phyloP scores from a whole-genome alignment of 257 asterid genomes.

The Nicotiana tomentosiformis region DNA sequence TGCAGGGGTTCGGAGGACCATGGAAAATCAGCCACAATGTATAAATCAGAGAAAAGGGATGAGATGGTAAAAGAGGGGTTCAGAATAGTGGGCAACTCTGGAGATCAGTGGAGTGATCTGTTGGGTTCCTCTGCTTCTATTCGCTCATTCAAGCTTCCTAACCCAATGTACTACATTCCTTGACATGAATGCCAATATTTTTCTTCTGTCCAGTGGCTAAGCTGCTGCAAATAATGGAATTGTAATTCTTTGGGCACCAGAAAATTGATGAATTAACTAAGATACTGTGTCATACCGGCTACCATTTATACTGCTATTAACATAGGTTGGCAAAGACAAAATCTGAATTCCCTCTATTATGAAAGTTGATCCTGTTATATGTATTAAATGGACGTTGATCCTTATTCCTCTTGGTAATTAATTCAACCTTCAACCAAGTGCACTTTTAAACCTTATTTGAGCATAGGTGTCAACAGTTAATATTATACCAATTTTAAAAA shows the following conservation, averaged over 20 bases:
- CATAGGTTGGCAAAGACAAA: background rate
- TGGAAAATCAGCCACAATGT: conserved; percentile 45
- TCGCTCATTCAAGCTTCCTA: conserved; percentile 78
- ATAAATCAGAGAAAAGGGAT: conserved; percentile 59
- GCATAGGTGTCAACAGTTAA: too few relatives aligned
- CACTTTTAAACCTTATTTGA: too few relatives aligned
- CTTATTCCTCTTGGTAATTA: too few relatives aligned
- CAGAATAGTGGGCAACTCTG: conserved; percentile 56
- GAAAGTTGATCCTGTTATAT: background rate
- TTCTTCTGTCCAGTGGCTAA: background rate
- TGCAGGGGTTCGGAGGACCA: conserved; percentile 54
- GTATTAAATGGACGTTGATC: too few relatives aligned
- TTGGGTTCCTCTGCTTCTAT: conserved; percentile 42
- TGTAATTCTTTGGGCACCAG: background rate
- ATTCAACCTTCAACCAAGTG: too few relatives aligned
- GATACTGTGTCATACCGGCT: background rate
- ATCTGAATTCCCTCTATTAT: background rate
- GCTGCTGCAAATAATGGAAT: background rate
- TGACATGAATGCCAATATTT: conserved; percentile 5
- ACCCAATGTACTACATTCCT: conserved; percentile 79
- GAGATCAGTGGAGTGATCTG: conserved; percentile 91
- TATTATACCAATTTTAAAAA: too few relatives aligned
- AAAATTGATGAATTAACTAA: background rate
- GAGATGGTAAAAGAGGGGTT: conserved; percentile 57
- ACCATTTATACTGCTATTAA: too few relatives aligned